Evolutionary conservation across 345 rosid genomes (phyloP).

Genomic region (Moringa oleifera): DNA sequence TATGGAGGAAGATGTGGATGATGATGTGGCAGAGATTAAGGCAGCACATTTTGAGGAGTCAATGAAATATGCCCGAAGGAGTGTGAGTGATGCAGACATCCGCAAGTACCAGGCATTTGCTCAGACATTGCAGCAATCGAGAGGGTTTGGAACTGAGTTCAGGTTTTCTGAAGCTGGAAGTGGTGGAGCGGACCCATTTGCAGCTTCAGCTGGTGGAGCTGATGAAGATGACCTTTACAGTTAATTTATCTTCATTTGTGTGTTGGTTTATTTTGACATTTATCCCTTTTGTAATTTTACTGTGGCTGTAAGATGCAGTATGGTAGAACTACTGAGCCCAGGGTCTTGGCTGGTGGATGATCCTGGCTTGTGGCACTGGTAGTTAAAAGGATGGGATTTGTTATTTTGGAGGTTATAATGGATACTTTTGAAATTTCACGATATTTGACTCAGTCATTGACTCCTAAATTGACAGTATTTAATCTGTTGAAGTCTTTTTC

Average conservation of each 20-base stretch:
- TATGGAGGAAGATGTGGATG: slow-evolving; percentile 85
- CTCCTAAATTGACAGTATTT: too few relatives aligned
- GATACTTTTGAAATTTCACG: not conserved
- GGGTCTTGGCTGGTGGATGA: not conserved
- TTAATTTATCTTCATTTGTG: slow-evolving; percentile 28
- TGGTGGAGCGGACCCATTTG: slow-evolving; percentile 58
- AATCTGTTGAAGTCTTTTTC: too few relatives aligned
- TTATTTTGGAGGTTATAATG: not conserved
- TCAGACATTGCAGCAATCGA: slow-evolving; percentile 88
- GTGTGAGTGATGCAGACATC: slow-evolving; percentile 92
- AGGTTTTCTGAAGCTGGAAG: slow-evolving; percentile 53
- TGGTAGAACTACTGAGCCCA: not conserved
- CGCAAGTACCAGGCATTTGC: slow-evolving; percentile 95
- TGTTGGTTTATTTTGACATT: too few relatives aligned
- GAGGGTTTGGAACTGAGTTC: slow-evolving; percentile 84
- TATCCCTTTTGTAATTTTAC: too few relatives aligned
- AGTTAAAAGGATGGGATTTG: too few relatives aligned
- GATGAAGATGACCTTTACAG: slow-evolving; percentile 89
- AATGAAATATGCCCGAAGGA: slow-evolving; percentile 84
- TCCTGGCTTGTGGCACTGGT: not conserved
- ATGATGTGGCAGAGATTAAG: slow-evolving; percentile 81
- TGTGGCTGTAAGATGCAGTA: not conserved
- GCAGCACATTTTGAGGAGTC: slow-evolving; percentile 91
- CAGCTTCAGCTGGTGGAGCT: slow-evolving; percentile 56
- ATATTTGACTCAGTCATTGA: not conserved